Base-by-base conservation (phyloP, 1,284 basidiomycete species). In the Puccinia novopanici region DNA sequence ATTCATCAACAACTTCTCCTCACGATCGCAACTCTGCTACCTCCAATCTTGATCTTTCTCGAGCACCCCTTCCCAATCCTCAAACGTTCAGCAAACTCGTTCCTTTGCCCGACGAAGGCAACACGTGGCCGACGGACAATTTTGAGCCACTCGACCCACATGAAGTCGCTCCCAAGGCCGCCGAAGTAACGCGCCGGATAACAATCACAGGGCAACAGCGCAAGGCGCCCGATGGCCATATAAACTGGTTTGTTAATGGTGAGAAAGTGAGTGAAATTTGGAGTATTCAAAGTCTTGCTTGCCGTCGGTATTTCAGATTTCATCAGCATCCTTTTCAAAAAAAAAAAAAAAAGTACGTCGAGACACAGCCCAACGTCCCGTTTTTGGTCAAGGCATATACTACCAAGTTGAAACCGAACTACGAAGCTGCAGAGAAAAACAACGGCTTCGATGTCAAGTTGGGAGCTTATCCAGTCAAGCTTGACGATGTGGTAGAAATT, bases 171-270 rank as follows among this genome's bases (percentile, higher is more conserved):
- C 75, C 75, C 30, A 65, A 50, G 15, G 63, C 75, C 65, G 54
- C 30, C 19, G 34, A 70, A 70, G 77, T 79, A 30, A 79, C 52
- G 45, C 77, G 77, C 19, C 50, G 77, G 40, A 30, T 79, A 6
- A 61, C 71, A 3, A 72, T 79, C 55, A 57, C 22, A 19, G 77
- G 77, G 10, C 77, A 79, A 30, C 77, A 79, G 70, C 30, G 40
- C 13, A 71, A 72, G 45, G 24, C n/a, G 40, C 3, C 52, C 34
- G 27, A 72, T 34, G 77, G 77, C 17, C 22, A 9, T 30, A 52
- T 79, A 2, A 50, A 72, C n/a, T 79, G 77, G 77, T 79, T 61
- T 37, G 68, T 79, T 17, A 79, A 79, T 61, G 68, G 42, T 19
- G 13, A 48, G 54, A 27, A n/a, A 37, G 77, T 79, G 3, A 78